These are phyloP conservation scores for Teunomyces stri DNA, from an alignment of 805 yeast genomes.

Conservation along the genomic window DNA sequence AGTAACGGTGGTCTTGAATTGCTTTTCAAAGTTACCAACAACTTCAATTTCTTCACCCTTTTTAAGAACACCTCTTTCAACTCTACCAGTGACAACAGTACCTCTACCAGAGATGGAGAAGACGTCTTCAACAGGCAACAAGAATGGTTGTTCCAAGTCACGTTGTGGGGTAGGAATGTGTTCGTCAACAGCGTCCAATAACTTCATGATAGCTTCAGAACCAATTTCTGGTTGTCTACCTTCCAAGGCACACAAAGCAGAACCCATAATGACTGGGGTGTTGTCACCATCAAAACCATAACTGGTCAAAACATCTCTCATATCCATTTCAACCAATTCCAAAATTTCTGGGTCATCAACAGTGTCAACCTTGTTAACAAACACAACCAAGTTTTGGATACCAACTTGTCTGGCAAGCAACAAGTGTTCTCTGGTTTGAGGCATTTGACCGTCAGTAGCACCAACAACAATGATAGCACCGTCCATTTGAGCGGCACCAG, in stretches of 20 bases:
- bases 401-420: constrained; percentile 99
- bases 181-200: constrained; percentile 90
- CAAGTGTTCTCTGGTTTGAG: constrained; percentile 98
- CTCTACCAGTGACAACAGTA: constrained; percentile 98
- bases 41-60: constrained; percentile 98
- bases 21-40: constrained; percentile 85
- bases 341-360: constrained; percentile 98
- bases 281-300: constrained; percentile 98
- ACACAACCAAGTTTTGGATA: constrained; percentile 95
- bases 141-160: constrained; percentile 93
- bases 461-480: constrained; percentile 99
- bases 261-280: constrained; percentile 97
- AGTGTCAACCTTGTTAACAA: constrained; percentile 96
- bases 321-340: constrained; percentile 99
- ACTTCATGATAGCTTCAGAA: constrained; percentile 72
- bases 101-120: constrained; percentile 99
- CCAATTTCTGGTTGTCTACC: constrained; percentile 89
- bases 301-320: constrained; percentile 89
- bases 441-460: constrained; percentile 99
- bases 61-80: constrained; percentile 95
- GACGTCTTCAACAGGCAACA: constrained; percentile 96
- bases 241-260: constrained; percentile 96
- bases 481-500: constrained; percentile 99
- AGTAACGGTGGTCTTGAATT: constrained; percentile 90
- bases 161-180: constrained; percentile 95